A percentile compares a stretch with the other conserved stretches of the same genome.
These are phyloP conservation scores for Fusarium sp. DNA, from an alignment of 2,329 filamentous ascomycete species.

Conservation along the genomic window DNA sequence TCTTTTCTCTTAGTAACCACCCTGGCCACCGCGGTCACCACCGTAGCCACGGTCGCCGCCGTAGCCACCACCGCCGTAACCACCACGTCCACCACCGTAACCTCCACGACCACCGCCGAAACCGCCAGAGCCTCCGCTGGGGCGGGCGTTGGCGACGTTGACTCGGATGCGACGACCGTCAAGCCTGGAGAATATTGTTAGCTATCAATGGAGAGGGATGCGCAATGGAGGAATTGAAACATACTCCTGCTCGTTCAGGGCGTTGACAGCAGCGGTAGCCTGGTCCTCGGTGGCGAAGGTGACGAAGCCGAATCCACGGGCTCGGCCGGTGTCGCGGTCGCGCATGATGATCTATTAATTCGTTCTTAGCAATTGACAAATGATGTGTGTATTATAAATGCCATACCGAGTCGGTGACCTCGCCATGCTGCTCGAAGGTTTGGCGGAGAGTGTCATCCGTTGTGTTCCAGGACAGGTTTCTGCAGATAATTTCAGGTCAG, in stretches of 20 bases:
- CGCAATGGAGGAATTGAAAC: not conserved
- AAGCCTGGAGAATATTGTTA: not conserved
- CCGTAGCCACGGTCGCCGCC: not conserved
- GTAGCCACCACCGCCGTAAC: not conserved
- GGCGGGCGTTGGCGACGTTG: not conserved
- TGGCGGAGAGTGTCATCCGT: not conserved
- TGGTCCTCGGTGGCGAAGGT: not conserved
- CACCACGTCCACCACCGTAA: slow-evolving; percentile 2
- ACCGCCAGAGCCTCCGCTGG: not conserved
- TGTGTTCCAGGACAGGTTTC: slow-evolving; percentile 7
- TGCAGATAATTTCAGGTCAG: slow-evolving; percentile 2
- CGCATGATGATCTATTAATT: not conserved
- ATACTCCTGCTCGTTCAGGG: slow-evolving; percentile 7
- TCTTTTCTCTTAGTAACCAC: slow-evolving; percentile 3
- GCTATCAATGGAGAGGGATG: not conserved
- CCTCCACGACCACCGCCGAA: not conserved
- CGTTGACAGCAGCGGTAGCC: not conserved
- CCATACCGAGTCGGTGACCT: slow-evolving; percentile 1
- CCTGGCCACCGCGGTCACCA: not conserved
- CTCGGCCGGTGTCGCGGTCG: slow-evolving; percentile 7
- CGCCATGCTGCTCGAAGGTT: not conserved
- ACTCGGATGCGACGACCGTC: slow-evolving; percentile 10
- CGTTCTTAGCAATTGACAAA: not conserved
- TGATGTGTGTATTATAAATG: too few relatives aligned
- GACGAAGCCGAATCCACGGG: slow-evolving; percentile 12